phyloP scores from a whole-genome alignment of 2,329 filamentous ascomycete genomes.

The Nothophoma quercina region DNA sequence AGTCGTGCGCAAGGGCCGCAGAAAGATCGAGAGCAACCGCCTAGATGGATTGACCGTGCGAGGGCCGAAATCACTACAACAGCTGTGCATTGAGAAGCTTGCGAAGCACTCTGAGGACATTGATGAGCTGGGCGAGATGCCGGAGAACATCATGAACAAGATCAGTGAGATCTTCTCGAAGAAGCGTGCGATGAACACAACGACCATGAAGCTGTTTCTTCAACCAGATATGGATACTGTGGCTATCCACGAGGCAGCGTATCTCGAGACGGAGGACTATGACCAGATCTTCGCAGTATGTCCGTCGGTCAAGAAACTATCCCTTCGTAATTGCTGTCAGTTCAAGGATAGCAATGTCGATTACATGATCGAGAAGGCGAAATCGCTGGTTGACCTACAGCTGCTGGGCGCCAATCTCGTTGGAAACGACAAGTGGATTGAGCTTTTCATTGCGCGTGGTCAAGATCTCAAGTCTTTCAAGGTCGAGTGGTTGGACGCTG shows the following conservation, averaged over 20 bases:
- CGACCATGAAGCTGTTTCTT: slow-evolving; percentile 59
- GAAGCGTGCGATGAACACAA: slow-evolving; percentile 64
- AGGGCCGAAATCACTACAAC: slow-evolving; percentile 73
- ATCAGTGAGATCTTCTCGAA: slow-evolving; percentile 71
- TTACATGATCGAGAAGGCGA: slow-evolving; percentile 77
- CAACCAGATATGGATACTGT: slow-evolving; percentile 63
- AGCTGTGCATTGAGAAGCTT: slow-evolving; percentile 70
- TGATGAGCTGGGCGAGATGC: slow-evolving; percentile 70
- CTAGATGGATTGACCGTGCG: slow-evolving; percentile 75
- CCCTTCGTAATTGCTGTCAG: slow-evolving; percentile 85
- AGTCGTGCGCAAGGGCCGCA: slow-evolving; percentile 66
- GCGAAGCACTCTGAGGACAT: slow-evolving; percentile 69
- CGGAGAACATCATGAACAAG: slow-evolving; percentile 62
- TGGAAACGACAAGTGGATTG: slow-evolving; percentile 76
- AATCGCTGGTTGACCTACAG: slow-evolving; percentile 74
- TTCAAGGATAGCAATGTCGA: slow-evolving; percentile 86
- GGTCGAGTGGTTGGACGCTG: slow-evolving; percentile 82
- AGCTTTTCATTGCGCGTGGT: slow-evolving; percentile 73
- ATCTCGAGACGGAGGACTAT: slow-evolving; percentile 78
- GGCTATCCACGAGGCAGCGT: slow-evolving; percentile 67
- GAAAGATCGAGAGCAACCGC: slow-evolving; percentile 82
- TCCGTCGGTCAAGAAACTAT: slow-evolving; percentile 72
- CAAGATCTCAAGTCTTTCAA: slow-evolving; percentile 71
- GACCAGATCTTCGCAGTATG: slow-evolving; percentile 80
- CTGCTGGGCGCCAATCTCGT: slow-evolving; percentile 87